phyloP scores from a whole-genome alignment of 2,329 filamentous ascomycete species.

The Exophiala sp. region DNA sequence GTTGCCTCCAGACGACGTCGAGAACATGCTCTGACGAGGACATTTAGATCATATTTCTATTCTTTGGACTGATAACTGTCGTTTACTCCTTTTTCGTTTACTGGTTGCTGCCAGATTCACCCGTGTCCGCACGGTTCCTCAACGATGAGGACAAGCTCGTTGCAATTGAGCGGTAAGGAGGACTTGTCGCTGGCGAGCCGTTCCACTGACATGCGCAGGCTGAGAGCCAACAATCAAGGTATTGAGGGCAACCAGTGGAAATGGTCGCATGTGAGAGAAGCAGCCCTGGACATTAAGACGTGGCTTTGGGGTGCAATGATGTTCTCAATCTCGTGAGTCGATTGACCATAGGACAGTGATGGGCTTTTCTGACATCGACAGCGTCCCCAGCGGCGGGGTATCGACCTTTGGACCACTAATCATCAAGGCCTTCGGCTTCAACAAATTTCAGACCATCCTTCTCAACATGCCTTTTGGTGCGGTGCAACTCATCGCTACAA shows the following conservation, averaged over 20 bases:
- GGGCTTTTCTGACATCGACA: background rate
- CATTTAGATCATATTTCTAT: slow-evolving; percentile 45
- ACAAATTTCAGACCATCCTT: slow-evolving; percentile 24
- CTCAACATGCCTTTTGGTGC: slow-evolving; percentile 28
- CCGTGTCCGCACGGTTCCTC: slow-evolving; percentile 58
- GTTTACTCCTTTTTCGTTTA: slow-evolving; percentile 51
- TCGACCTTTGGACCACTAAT: slow-evolving; percentile 27
- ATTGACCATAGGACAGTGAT: background rate
- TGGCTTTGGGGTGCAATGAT: slow-evolving; percentile 57
- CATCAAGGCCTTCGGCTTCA: slow-evolving; percentile 26
- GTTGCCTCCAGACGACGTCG: background rate
- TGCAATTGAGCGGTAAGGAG: slow-evolving; percentile 50
- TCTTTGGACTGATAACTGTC: slow-evolving; percentile 52
- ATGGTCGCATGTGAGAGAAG: slow-evolving; percentile 54
- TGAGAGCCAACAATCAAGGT: slow-evolving; percentile 50
- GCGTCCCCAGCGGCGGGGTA: slow-evolving; percentile 21
- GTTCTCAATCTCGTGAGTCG: slow-evolving; percentile 48
- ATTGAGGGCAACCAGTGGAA: slow-evolving; percentile 46
- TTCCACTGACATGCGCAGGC: slow-evolving; percentile 10
- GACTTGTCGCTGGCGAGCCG: background rate
- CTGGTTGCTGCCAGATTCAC: slow-evolving; percentile 60
- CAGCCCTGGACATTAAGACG: slow-evolving; percentile 56
- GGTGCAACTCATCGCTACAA: slow-evolving; percentile 58
- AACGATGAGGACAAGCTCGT: slow-evolving; percentile 53
- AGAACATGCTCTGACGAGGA: slow-evolving; percentile 2